Evolutionary conservation across 345 rosid species (phyloP).

Genomic region (Noccaea caerulescens): DNA sequence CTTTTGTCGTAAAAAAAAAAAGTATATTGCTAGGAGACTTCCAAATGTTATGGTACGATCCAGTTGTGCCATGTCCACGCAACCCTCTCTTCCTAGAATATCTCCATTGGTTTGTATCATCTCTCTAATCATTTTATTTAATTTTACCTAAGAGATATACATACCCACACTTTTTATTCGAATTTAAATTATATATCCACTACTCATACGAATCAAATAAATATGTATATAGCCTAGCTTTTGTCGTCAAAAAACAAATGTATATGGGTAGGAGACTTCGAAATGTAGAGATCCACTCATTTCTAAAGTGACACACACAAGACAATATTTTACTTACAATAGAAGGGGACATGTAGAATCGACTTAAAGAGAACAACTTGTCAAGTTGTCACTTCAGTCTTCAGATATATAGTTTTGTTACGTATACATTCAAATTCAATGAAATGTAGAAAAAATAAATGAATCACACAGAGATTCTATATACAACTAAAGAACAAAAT

Average conservation of each 20-base stretch:
- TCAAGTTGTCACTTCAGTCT: too few species aligned
- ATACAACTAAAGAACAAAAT: background rate
- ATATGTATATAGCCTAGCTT: background rate
- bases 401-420: too few species aligned
- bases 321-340: background rate
- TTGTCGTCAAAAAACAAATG: background rate
- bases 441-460: too few species aligned
- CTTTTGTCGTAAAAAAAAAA: too few species aligned
- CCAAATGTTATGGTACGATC: constrained; percentile 44
- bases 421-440: too few species aligned
- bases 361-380: too few species aligned
- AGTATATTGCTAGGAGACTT: background rate
- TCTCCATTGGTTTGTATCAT: constrained; percentile 41
- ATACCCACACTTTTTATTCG: background rate
- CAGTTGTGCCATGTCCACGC: constrained; percentile 47
- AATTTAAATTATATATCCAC: background rate
- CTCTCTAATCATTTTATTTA: background rate
- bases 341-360: too few species aligned
- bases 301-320: background rate
- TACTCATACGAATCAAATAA: too few species aligned
- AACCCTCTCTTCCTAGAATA: constrained; percentile 46
- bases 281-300: background rate
- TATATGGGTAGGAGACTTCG: background rate
- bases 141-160: background rate
- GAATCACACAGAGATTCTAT: too few species aligned